Conservation (phyloP, 495 filamentous ascomycete species). For the Podospora pseudoanserina region DNA sequence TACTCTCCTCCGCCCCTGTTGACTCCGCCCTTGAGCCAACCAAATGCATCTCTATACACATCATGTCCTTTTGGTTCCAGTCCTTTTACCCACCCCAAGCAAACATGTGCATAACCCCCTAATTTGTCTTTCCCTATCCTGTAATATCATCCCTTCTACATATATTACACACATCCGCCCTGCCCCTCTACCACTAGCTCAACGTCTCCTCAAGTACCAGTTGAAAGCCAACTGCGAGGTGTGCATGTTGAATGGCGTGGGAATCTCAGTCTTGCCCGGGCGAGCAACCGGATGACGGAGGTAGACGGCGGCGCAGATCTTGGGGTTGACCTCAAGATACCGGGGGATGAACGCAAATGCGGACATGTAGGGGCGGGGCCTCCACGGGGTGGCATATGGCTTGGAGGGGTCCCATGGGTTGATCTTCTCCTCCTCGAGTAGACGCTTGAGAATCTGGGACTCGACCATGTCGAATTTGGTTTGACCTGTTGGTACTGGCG, state of each 20-base stretch:
- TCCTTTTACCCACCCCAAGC: neutral
- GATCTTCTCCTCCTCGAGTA: constrained; percentile 44
- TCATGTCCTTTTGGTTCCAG: neutral
- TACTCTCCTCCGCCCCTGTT: neutral
- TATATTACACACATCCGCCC: neutral
- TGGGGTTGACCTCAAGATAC: constrained; percentile 96
- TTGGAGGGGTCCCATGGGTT: constrained; percentile 74
- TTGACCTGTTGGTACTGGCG: neutral
- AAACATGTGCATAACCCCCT: neutral
- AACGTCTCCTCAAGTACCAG: constrained; percentile 89
- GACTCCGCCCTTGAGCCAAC: neutral
- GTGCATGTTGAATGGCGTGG: constrained; percentile 68
- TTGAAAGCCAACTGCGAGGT: constrained; percentile 75
- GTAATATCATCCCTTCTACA: neutral
- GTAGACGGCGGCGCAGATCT: constrained; percentile 92
- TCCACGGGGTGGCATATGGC: constrained; percentile 89
- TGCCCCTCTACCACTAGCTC: constrained; percentile 27
- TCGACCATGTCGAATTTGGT: neutral
- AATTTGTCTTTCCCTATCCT: neutral
- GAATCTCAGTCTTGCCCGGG: constrained; percentile 82
- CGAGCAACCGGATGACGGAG: constrained; percentile 91
- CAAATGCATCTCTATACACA: neutral
- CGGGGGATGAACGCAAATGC: constrained; percentile 92
- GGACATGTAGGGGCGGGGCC: constrained; percentile 79
- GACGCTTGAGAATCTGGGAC: constrained; percentile 13